phyloP scores from a whole-genome alignment of 1,284 basidiomycete genomes.

The Pseudozyma hubeiensis region DNA sequence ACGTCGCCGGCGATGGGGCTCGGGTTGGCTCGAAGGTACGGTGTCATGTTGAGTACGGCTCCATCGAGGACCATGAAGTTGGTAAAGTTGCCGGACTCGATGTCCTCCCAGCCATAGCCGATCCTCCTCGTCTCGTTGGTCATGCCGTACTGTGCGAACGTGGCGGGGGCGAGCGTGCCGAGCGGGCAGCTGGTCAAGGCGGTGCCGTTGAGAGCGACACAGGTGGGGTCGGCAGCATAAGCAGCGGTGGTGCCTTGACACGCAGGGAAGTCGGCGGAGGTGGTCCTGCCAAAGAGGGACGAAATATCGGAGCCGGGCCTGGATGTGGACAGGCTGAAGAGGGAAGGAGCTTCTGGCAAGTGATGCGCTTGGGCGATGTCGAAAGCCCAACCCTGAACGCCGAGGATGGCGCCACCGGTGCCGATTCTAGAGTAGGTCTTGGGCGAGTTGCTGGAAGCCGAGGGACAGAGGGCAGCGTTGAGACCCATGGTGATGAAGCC shows the following conservation, averaged over 20 bases:
- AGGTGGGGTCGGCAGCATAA: conserved; percentile 81
- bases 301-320: conserved; percentile 87
- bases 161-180: conserved; percentile 41
- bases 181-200: conserved; percentile 74
- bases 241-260: conserved; percentile 71
- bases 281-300: conserved; percentile 74
- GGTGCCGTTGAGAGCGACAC: conserved; percentile 69
- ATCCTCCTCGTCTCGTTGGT: conserved; percentile 45
- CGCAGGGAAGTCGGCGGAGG: conserved; percentile 71
- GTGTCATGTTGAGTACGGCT: conserved; percentile 88
- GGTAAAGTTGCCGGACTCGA: conserved; percentile 45
- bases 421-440: conserved; percentile 44
- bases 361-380: conserved; percentile 75
- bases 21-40: conserved; percentile 84
- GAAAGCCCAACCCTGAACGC: conserved; percentile 81
- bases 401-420: conserved; percentile 71
- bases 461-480: conserved; percentile 89
- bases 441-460: conserved; percentile 61
- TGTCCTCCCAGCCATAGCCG: conserved; percentile 65
- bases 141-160: conserved; percentile 42
- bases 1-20: conserved; percentile 78
- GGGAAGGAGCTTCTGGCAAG: conserved; percentile 72
- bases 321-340: conserved; percentile 72
- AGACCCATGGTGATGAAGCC: conserved; percentile 96
- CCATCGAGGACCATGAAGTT: conserved; percentile 81